Percentiles rank a stretch among this genome's conserved stretches.
These are phyloP conservation scores for Tanacetum coccineum DNA, from an alignment of 129 eudicot species.

Conservation along the genomic window DNA sequence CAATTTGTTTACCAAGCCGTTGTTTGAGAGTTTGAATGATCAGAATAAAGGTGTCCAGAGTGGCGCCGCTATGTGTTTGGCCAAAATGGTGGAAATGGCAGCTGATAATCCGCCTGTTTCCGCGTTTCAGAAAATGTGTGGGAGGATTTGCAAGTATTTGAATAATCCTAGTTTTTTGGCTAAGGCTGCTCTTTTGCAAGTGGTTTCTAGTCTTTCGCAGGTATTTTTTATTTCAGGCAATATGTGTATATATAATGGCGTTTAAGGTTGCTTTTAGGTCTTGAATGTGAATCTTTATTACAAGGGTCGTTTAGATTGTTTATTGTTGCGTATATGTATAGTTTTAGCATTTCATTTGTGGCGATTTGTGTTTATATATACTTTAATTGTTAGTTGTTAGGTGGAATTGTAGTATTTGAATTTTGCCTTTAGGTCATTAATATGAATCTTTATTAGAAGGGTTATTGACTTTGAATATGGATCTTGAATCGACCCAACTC, in stretches of 20 bases:
- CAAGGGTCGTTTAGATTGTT: too few relatives aligned
- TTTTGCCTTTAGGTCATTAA: too few relatives aligned
- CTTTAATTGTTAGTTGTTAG: too few relatives aligned
- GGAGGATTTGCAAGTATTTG: slow-evolving; percentile 41
- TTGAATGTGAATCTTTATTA: too few relatives aligned
- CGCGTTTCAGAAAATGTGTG: slow-evolving; percentile 48
- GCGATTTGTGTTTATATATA: too few relatives aligned
- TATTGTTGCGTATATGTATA: too few relatives aligned
- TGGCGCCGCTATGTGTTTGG: slow-evolving; percentile 83
- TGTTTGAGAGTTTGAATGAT: slow-evolving; percentile 86
- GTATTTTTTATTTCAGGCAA: not conserved
- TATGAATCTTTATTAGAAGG: too few relatives aligned
- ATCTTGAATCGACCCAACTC: too few relatives aligned
- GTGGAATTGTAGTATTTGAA: too few relatives aligned
- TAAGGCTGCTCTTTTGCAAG: slow-evolving; percentile 40
- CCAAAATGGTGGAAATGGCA: slow-evolving; percentile 81
- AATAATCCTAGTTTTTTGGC: slow-evolving; percentile 40
- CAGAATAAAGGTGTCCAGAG: slow-evolving; percentile 80
- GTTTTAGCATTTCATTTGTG: too few relatives aligned
- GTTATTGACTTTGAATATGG: too few relatives aligned
- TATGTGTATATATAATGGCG: not conserved
- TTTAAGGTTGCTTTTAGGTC: too few relatives aligned
- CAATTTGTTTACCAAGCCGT: slow-evolving; percentile 76
- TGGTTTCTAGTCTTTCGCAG: slow-evolving; percentile 42
- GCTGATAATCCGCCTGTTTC: slow-evolving; percentile 49